Base-by-base conservation (phyloP, 73 alveolate species). In the Halteria grandinella region DNA sequence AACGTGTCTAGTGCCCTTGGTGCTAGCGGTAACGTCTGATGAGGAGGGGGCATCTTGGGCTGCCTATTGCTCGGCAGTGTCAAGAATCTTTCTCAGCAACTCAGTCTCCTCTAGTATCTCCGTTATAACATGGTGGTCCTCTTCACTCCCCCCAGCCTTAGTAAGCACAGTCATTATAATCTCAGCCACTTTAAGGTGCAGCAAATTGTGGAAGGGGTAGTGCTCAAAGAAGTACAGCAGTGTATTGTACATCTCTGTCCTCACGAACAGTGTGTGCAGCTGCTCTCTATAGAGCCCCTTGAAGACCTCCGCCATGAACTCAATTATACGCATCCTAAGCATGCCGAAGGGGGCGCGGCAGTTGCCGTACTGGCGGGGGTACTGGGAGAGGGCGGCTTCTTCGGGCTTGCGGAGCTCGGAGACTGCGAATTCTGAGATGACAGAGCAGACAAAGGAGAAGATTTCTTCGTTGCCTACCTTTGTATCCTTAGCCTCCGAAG, bases 201-300 rank as follows among this genome's bases (percentile, higher is more conserved):
- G 24, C 14, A 66, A 37, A 28, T 66, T 66, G 36, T 66, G 80
- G 66, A 44, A 66, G 32, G 80, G 80, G 29, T 66, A 66, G 24
- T 44, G 66, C 8, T 41, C 66, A n/a, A 66, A 47, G 52, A 23
- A 66, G 58, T 36, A 47, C 33, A 66, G 29, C 11, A 66, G 39
- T 11, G 64, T 5, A 33, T 66, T 66, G 69, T 44, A 47, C 7
- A 66, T 36, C 23, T 66, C 80, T 25, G 54, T 53, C n/a, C 47
- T 66, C 28, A 41, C 52, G 32, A 47, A 3, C n/a, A n/a, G n/a
- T 3, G 54, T 21, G 15, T 43, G 12, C 39, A 36, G 66, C 10
- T 32, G 32, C 4, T 66, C 80, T 25, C 47, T 66, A 24, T 18
- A 44, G 66, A 66, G 47, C 4, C 32, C 32, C 47, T 66, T 50